Conservation (phyloP, 2,329 filamentous ascomycete genomes). For the Rosellinia necatrix region DNA sequence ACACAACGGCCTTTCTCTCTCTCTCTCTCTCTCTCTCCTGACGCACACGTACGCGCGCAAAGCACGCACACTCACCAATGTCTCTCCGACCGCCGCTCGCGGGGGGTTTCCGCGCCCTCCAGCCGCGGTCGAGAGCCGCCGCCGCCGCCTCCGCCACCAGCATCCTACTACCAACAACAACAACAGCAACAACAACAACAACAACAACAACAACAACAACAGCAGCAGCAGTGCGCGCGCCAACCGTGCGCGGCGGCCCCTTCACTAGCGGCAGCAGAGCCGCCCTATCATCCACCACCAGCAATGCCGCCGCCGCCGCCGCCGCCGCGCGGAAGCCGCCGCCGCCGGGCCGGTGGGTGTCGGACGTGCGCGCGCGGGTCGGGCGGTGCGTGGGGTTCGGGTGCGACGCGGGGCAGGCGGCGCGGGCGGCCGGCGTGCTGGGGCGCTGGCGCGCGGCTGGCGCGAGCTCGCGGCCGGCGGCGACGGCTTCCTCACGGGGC, state of each 20-base stretch:
- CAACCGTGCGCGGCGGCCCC: not conserved
- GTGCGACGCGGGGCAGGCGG: conserved; percentile 60
- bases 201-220: too few relatives aligned
- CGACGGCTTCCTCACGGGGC: conserved; percentile 36
- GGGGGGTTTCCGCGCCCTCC: conserved; percentile 3
- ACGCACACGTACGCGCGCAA: too few relatives aligned
- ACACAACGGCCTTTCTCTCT: too few relatives aligned
- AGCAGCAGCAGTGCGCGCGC: too few relatives aligned
- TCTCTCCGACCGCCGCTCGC: conserved; percentile 31
- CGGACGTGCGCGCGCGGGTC: conserved; percentile 67
- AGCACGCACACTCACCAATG: too few relatives aligned
- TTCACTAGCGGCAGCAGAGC: not conserved
- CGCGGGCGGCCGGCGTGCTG: conserved; percentile 63
- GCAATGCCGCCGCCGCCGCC: conserved; percentile 12
- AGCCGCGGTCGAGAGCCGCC: not conserved
- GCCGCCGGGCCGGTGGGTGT: conserved; percentile 67
- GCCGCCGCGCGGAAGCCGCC: conserved; percentile 38
- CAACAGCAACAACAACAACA: too few relatives aligned
- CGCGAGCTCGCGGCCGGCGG: conserved; percentile 48
- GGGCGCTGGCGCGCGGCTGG: conserved; percentile 67
- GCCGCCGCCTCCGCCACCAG: too few relatives aligned
- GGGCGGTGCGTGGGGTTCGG: conserved; percentile 80
- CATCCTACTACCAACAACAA: too few relatives aligned
- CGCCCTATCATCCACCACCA: not conserved
- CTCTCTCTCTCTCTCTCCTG: too few relatives aligned